Percentiles rank a stretch among this genome's conserved stretches.
These are phyloP conservation scores for Saturnispora besseyi DNA, from an alignment of 805 yeast species.

Conservation along the genomic window DNA sequence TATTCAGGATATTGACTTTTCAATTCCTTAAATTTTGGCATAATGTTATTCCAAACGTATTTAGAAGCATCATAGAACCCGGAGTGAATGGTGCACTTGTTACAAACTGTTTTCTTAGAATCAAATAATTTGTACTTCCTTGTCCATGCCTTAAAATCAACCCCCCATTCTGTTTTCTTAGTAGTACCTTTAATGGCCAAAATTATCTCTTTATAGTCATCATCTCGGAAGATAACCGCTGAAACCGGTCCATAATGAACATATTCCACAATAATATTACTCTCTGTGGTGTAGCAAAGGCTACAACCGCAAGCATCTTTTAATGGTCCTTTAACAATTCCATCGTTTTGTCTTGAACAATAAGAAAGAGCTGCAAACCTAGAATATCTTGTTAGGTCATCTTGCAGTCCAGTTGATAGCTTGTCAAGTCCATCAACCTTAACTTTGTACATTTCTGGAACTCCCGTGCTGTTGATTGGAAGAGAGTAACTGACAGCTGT, in stretches of 20 bases:
- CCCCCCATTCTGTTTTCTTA: conserved; percentile 52
- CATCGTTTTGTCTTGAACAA: neutral
- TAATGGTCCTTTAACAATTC: neutral
- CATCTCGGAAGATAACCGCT: conserved; percentile 47
- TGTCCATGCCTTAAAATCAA: conserved; percentile 31
- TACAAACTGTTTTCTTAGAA: conserved; percentile 29
- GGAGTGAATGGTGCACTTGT: conserved; percentile 48
- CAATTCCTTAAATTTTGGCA: conserved; percentile 29
- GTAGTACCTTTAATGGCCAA: conserved; percentile 58
- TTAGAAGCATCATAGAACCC: conserved; percentile 49
- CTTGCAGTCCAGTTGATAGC: neutral
- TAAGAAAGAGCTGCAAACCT: neutral
- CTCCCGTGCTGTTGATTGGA: too few species aligned
- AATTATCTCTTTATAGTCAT: conserved; percentile 32
- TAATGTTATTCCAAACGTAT: conserved; percentile 32
- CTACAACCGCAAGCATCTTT: neutral
- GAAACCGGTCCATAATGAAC: conserved; percentile 42
- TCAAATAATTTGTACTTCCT: neutral
- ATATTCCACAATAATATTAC: neutral
- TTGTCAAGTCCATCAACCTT: neutral
- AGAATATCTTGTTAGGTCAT: neutral
- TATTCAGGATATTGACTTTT: conserved; percentile 37
- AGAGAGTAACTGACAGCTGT: too few species aligned
- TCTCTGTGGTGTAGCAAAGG: neutral
- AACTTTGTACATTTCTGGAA: neutral